phyloP scores from a whole-genome alignment of 768 basidiomycete species.

The Leccinum truebloodii region DNA sequence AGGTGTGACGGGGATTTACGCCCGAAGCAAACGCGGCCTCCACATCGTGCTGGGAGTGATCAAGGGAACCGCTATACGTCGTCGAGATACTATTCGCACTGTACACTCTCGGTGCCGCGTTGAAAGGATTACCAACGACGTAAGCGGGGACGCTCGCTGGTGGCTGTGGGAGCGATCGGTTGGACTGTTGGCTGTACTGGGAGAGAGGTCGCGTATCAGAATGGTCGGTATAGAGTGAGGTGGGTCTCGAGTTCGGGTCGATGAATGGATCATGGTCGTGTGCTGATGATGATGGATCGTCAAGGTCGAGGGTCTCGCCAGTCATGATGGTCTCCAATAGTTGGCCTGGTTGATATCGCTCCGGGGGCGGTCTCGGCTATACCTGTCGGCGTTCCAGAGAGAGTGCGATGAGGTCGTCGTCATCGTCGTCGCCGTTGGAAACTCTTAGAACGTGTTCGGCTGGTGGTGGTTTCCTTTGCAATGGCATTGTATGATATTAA shows the following conservation, averaged over 20 bases:
- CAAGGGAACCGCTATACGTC: conserved; percentile 38
- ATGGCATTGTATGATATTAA: conserved; percentile 4
- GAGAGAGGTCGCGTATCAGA: conserved; percentile 30
- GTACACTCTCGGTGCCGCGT: conserved; percentile 14
- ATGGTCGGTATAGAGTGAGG: conserved; percentile 28
- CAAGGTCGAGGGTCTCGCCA: conserved; percentile 62
- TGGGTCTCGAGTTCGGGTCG: conserved; percentile 30
- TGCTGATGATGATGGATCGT: conserved; percentile 33
- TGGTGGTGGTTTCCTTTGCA: conserved; percentile 25
- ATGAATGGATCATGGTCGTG: conserved; percentile 35
- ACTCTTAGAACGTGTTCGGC: neutral
- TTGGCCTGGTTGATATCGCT: conserved; percentile 62
- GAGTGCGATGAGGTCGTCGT: conserved; percentile 6
- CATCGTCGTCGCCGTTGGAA: neutral
- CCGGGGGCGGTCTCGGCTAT: conserved; percentile 18
- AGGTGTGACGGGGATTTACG: conserved; percentile 48
- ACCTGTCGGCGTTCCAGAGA: conserved; percentile 3
- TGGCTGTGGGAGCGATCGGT: conserved; percentile 28
- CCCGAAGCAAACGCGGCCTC: conserved; percentile 75
- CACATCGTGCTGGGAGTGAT: conserved; percentile 63
- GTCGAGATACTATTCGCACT: conserved; percentile 32
- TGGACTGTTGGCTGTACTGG: conserved; percentile 39
- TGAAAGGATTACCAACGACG: conserved; percentile 29
- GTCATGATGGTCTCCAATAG: conserved; percentile 61
- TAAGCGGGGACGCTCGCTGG: conserved; percentile 17